These are phyloP conservation scores for Pseudozyma tsukubaensis DNA, from an alignment of 1,284 basidiomycete species.

Conservation along the genomic window DNA sequence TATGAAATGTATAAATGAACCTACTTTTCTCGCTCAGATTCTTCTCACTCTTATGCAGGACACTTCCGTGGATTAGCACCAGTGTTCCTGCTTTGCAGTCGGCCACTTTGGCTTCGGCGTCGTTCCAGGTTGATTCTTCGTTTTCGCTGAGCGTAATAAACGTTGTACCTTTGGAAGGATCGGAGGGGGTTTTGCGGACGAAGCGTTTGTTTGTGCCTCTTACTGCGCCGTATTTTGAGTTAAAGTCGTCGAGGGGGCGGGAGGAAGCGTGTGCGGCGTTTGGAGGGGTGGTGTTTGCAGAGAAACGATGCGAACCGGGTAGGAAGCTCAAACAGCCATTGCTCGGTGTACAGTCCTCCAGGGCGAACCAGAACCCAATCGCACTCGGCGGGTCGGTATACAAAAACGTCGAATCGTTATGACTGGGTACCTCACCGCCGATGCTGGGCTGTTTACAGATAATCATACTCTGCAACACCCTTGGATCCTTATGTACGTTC, in stretches of 20 bases:
- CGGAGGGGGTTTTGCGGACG: slow-evolving; percentile 32
- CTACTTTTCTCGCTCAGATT: slow-evolving; percentile 45
- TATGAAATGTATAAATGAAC: slow-evolving; percentile 65
- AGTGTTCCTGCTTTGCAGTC: slow-evolving; percentile 57
- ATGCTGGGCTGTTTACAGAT: slow-evolving; percentile 69
- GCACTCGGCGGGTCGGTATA: slow-evolving; percentile 92
- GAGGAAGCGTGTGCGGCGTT: neutral
- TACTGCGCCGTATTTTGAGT: slow-evolving; percentile 27
- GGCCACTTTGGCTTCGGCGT: slow-evolving; percentile 30
- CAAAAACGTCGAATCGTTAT: slow-evolving; percentile 74
- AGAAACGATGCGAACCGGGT: slow-evolving; percentile 53
- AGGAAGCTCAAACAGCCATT: slow-evolving; percentile 62
- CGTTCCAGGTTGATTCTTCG: slow-evolving; percentile 53
- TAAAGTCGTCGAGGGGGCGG: slow-evolving; percentile 9
- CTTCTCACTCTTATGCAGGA: slow-evolving; percentile 61
- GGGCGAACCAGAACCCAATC: slow-evolving; percentile 93
- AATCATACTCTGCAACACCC: slow-evolving; percentile 93
- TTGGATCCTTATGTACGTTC: slow-evolving; percentile 40
- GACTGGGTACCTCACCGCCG: slow-evolving; percentile 67
- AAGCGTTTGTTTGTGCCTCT: slow-evolving; percentile 60
- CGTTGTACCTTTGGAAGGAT: slow-evolving; percentile 42
- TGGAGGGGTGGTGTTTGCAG: neutral
- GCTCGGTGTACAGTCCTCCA: slow-evolving; percentile 74
- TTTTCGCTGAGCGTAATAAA: slow-evolving; percentile 30
- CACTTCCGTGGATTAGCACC: slow-evolving; percentile 62